phyloP scores from a whole-genome alignment of 1,284 basidiomycete genomes.

The Amylostereum chailletii region DNA sequence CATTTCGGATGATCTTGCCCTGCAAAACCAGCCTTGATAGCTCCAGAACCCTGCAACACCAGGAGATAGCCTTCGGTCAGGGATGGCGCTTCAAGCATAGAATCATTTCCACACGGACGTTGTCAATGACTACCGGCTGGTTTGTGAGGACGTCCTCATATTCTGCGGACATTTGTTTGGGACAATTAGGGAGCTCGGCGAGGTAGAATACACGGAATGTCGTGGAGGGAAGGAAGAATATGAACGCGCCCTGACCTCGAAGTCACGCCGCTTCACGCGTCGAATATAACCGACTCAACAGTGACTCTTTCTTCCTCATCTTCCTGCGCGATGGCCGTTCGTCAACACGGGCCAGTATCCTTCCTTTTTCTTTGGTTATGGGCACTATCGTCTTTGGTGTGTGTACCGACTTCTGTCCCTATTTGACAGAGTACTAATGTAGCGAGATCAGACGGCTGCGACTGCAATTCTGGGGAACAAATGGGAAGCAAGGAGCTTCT shows the following conservation, averaged over 20 bases:
- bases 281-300: not conserved
- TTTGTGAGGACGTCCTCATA: constrained; percentile 88
- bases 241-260: too few species aligned
- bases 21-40: constrained; percentile 96
- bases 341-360: not conserved
- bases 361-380: not conserved
- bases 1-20: constrained; percentile 97
- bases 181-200: too few species aligned
- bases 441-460: constrained; percentile 30
- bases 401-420: not conserved
- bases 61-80: constrained; percentile 3
- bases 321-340: not conserved
- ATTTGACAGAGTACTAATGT: not conserved
- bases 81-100: not conserved
- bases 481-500: constrained; percentile 79
- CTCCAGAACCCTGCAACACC: constrained; percentile 78
- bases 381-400: not conserved
- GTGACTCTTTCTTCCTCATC: not conserved
- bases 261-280: not conserved
- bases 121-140: constrained; percentile 94
- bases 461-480: constrained; percentile 45
- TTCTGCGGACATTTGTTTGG: constrained; percentile 58
- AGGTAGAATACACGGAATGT: too few species aligned
- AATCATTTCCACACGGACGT: constrained; percentile 45
- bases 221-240: too few species aligned